These are phyloP conservation scores for Daldinia bambusicola DNA, from an alignment of 495 filamentous ascomycete species.

Conservation along the genomic window DNA sequence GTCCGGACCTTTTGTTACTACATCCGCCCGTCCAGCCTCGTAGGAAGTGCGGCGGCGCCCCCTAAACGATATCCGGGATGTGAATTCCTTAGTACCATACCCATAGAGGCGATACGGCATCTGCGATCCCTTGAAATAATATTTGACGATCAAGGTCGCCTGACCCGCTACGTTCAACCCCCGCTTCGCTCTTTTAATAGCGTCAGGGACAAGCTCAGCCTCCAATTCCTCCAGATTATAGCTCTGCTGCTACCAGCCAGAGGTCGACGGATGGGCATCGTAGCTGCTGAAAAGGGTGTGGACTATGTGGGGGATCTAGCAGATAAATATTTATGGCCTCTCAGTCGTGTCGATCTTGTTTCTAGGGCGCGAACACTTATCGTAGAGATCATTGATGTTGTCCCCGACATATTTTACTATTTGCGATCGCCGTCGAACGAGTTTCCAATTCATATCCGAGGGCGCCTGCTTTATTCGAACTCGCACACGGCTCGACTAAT, in stretches of 20 bases:
- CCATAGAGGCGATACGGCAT: slow-evolving; percentile 6
- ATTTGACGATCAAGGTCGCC: background rate
- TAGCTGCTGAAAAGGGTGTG: slow-evolving; percentile 2
- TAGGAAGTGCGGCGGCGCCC: background rate
- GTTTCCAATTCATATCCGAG: background rate
- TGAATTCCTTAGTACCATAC: slow-evolving; percentile 4
- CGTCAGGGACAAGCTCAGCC: background rate
- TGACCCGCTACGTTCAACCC: background rate
- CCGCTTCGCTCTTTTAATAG: background rate
- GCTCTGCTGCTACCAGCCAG: background rate
- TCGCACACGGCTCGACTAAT: slow-evolving; percentile 2
- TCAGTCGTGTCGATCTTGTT: slow-evolving; percentile 3
- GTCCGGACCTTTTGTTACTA: slow-evolving; percentile 4
- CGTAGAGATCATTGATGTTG: background rate
- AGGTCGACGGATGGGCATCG: background rate
- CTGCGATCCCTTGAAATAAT: background rate
- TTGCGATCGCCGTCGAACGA: background rate
- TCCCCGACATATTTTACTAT: slow-evolving; percentile 3
- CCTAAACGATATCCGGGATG: slow-evolving; percentile 6
- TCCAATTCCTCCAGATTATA: background rate
- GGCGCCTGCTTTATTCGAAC: background rate
- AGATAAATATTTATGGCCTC: slow-evolving; percentile 3
- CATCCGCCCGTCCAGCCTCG: background rate
- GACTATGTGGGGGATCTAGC: slow-evolving; percentile 3
- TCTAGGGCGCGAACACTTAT: background rate